Conservation (phyloP, 352 stramenopile genomes). For the Pythium sp. region DNA sequence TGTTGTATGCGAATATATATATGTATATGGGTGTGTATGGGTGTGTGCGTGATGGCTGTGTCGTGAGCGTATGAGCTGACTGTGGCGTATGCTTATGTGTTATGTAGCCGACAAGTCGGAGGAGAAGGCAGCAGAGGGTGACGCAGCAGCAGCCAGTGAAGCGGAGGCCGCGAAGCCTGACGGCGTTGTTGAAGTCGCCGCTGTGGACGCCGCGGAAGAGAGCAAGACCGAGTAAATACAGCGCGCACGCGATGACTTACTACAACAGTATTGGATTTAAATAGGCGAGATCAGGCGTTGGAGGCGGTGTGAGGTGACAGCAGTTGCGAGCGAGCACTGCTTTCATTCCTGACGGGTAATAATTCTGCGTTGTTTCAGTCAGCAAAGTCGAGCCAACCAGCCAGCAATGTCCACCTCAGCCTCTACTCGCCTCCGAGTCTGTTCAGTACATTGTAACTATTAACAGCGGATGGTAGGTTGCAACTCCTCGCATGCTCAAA, state of each 20-base stretch:
- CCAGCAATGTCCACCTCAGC: too few species aligned
- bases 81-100: not conserved
- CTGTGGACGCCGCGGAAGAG: not conserved
- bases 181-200: not conserved
- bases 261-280: not conserved
- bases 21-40: too few species aligned
- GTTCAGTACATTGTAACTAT: too few species aligned
- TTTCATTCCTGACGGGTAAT: too few species aligned
- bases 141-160: not conserved
- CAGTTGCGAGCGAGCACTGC: too few species aligned
- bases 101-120: not conserved
- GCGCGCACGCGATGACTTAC: not conserved
- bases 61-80: not conserved
- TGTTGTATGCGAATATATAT: not conserved
- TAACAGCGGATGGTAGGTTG: too few species aligned
- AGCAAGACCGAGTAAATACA: slow-evolving; percentile 9
- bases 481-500: too few species aligned
- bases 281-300: too few species aligned
- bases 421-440: too few species aligned
- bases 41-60: not conserved
- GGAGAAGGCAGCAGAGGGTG: slow-evolving; percentile 7
- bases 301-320: too few species aligned
- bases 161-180: not conserved
- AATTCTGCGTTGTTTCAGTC: too few species aligned
- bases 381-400: too few species aligned